Base-by-base conservation (phyloP, 2,329 filamentous ascomycete genomes). In the Zasmidium citrigriseum region DNA sequence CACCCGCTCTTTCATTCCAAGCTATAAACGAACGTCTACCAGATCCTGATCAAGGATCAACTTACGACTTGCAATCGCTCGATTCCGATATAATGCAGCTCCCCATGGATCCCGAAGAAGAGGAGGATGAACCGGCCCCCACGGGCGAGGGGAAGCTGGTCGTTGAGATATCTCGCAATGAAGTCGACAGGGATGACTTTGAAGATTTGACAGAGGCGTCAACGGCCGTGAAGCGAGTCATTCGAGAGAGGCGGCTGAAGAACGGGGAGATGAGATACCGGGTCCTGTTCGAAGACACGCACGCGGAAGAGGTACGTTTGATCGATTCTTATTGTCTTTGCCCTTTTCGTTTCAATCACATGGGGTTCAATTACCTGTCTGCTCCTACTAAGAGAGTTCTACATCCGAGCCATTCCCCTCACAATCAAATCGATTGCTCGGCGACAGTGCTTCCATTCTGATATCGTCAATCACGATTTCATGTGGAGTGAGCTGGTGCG, bases 211-310 rank as follows among this genome's bases (percentile, higher is more conserved):
- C 66, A 34, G 60, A 55, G 34, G 65, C 70, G 41, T 59, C 53
- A 38, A 62, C 69, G 55, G 59, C 66, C 22, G 75, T 81, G 1
- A 68, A 70, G n/a, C 67, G 68, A 11, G 72, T 82, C 1, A 16
- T 80, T n/a, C 67, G 71, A 18, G 75, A 79, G 61, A 65, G 67
- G 46, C 66, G 69, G 9, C 61, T 66, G 14, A 65, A 63, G 3
- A 71, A 73, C 18, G 67, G 68, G 2, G 60, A 58, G 14, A 52
- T 77, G 29, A 58, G 68, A 10, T 82, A 79, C 55, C 67, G 75
- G 55, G 77, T 81, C 16, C 70, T 72, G 57, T 74, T 80, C 29
- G 70, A 70, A n/a, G 73, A 78, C 58, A 73, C 69, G 16, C 68
- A 67, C 46, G 68, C 68, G 11, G 74, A 75, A 61, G 63, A 74